phyloP scores from a whole-genome alignment of 2,329 filamentous ascomycete genomes.

The Leptographium galeiforme region DNA sequence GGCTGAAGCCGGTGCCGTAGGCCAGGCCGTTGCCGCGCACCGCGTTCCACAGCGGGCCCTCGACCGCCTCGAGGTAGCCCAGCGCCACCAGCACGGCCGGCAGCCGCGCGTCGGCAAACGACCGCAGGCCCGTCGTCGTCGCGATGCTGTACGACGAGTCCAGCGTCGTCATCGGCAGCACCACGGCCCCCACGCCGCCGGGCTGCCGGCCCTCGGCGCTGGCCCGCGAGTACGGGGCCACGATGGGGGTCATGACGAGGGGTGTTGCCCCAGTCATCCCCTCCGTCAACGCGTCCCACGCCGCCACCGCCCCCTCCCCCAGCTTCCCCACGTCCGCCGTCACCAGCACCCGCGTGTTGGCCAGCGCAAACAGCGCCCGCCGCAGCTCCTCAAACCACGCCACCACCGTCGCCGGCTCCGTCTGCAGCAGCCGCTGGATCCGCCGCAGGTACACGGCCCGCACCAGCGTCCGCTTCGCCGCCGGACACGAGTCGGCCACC shows the following conservation, averaged over 20 bases:
- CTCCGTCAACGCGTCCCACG: conserved; percentile 55
- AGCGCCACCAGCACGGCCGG: conserved; percentile 79
- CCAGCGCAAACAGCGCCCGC: conserved; percentile 61
- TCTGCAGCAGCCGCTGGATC: conserved; percentile 65
- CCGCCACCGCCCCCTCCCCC: conserved; percentile 51
- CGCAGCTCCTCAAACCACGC: conserved; percentile 66
- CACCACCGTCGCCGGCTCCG: conserved; percentile 63
- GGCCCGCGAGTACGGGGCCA: conserved; percentile 56
- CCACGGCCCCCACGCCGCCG: conserved; percentile 58
- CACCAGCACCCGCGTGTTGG: conserved; percentile 77
- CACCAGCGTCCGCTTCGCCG: conserved; percentile 70
- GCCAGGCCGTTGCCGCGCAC: conserved; percentile 88
- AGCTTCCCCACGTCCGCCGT: conserved; percentile 69
- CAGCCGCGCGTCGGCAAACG: conserved; percentile 62
- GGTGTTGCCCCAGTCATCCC: conserved; percentile 8
- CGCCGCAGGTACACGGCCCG: conserved; percentile 79
- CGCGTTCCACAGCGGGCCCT: conserved; percentile 88
- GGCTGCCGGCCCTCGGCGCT: conserved; percentile 62
- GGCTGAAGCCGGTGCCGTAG: conserved; percentile 71
- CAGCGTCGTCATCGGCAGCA: conserved; percentile 82
- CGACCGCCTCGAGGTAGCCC: conserved; percentile 82
- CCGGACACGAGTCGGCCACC: conserved; percentile 59
- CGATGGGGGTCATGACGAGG: conserved; percentile 55
- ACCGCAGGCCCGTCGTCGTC: conserved; percentile 59
- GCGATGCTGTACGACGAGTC: conserved; percentile 83